These are phyloP conservation scores for Fusarium multiceps DNA, from an alignment of 2,329 filamentous ascomycete species.

Conservation along the genomic window DNA sequence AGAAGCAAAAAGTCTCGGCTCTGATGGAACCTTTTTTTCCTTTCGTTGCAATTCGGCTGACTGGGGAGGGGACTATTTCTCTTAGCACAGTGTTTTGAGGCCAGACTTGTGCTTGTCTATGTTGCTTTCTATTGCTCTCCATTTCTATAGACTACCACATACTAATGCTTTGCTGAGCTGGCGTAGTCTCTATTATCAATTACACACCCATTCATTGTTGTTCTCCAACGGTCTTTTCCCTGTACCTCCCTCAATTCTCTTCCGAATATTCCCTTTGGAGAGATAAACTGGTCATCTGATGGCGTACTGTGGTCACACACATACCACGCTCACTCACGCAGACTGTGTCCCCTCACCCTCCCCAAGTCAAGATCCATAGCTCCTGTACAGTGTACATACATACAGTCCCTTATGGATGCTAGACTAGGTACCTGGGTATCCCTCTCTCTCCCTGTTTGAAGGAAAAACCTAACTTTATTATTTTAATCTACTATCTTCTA, in stretches of 20 bases:
- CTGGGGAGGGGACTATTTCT: slow-evolving; percentile 13
- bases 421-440: background rate
- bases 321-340: slow-evolving; percentile 19
- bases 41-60: slow-evolving; percentile 12
- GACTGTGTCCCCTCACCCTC: slow-evolving; percentile 9
- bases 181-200: slow-evolving; percentile 7
- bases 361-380: background rate
- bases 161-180: slow-evolving; percentile 18
- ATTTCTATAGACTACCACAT: background rate
- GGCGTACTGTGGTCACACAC: slow-evolving; percentile 32
- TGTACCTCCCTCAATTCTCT: slow-evolving; percentile 25
- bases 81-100: slow-evolving; percentile 20
- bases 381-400: background rate
- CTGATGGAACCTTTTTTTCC: slow-evolving; percentile 9
- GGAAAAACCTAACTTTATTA: slow-evolving; percentile 15
- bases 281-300: slow-evolving; percentile 37
- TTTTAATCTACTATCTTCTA: slow-evolving; percentile 8
- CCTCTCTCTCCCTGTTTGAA: slow-evolving; percentile 2
- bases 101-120: slow-evolving; percentile 6
- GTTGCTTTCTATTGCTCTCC: background rate
- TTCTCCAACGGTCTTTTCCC: slow-evolving; percentile 9
- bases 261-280: slow-evolving; percentile 29
- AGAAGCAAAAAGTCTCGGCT: slow-evolving; percentile 28
- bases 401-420: slow-evolving; percentile 5
- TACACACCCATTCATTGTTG: slow-evolving; percentile 29